These are phyloP conservation scores for Lanmaoa rubissima DNA, from an alignment of 768 basidiomycete genomes.

Conservation along the genomic window DNA sequence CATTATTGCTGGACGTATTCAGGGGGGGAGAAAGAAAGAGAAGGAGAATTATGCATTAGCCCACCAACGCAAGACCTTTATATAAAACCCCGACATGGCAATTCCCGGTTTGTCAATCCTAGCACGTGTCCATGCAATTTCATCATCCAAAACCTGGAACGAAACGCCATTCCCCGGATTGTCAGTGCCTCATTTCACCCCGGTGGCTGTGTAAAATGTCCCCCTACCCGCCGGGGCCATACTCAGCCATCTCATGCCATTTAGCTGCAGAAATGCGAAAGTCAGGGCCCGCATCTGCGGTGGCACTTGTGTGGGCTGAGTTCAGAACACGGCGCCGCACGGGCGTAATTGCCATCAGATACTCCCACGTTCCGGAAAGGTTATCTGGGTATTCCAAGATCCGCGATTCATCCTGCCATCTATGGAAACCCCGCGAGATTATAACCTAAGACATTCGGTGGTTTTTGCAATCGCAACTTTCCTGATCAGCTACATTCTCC, in stretches of 20 bases:
- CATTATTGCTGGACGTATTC: constrained; percentile 22
- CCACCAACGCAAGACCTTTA: neutral
- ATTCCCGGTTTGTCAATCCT: constrained; percentile 18
- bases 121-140: constrained; percentile 23
- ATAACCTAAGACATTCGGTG: neutral
- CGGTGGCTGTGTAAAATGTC: neutral
- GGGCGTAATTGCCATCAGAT: constrained; percentile 17
- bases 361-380: constrained; percentile 7
- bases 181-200: neutral
- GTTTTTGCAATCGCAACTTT: neutral
- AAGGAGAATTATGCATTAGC: neutral
- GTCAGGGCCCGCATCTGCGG: neutral
- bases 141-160: constrained; percentile 5
- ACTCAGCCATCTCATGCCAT: neutral
- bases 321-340: neutral
- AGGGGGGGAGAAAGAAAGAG: constrained; percentile 4
- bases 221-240: neutral
- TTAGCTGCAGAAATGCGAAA: neutral
- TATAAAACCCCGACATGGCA: constrained; percentile 32
- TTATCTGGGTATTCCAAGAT: constrained; percentile 24
- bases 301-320: neutral
- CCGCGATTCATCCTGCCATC: constrained; percentile 5
- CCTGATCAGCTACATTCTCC: neutral
- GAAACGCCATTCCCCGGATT: constrained; percentile 14
- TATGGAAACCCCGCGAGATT: constrained; percentile 4